phyloP scores from a whole-genome alignment of 257 asterid species.

The Nicotiana attenuata region DNA sequence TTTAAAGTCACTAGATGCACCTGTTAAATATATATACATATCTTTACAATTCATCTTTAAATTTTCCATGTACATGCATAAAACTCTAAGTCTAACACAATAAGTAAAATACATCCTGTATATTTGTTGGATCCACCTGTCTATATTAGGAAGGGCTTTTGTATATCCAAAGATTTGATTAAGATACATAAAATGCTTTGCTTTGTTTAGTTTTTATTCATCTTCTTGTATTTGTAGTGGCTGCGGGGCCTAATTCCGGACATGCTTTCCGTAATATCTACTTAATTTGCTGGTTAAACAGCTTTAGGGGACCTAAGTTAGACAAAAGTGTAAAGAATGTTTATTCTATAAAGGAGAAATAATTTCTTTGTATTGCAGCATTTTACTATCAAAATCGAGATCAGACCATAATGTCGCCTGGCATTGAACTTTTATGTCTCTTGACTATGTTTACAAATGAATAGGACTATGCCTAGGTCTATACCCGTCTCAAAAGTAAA shows the following conservation, averaged over 20 bases:
- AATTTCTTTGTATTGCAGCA: slow-evolving; percentile 2
- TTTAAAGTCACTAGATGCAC: background rate
- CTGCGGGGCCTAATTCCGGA: background rate
- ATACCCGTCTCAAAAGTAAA: background rate
- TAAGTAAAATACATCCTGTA: background rate
- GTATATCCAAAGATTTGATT: background rate
- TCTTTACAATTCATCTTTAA: background rate
- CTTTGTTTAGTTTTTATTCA: background rate
- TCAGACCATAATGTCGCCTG: slow-evolving; percentile 15
- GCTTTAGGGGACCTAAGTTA: background rate
- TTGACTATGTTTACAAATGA: slow-evolving; percentile 31
- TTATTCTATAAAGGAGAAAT: slow-evolving; percentile 9
- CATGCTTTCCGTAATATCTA: background rate
- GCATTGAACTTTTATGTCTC: slow-evolving; percentile 24
- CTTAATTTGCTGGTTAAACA: slow-evolving; percentile 1
- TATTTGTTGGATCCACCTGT: background rate
- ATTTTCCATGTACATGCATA: background rate
- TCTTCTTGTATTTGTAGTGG: background rate
- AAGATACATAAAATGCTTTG: background rate
- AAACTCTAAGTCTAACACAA: background rate
- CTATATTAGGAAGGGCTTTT: background rate
- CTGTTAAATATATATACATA: background rate
- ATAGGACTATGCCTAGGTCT: slow-evolving; percentile 34
- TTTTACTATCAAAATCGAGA: background rate
- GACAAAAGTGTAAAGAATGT: background rate